Evolutionary conservation across 2,329 filamentous ascomycete species (phyloP).

Genomic region (Diaporthe vexans): DNA sequence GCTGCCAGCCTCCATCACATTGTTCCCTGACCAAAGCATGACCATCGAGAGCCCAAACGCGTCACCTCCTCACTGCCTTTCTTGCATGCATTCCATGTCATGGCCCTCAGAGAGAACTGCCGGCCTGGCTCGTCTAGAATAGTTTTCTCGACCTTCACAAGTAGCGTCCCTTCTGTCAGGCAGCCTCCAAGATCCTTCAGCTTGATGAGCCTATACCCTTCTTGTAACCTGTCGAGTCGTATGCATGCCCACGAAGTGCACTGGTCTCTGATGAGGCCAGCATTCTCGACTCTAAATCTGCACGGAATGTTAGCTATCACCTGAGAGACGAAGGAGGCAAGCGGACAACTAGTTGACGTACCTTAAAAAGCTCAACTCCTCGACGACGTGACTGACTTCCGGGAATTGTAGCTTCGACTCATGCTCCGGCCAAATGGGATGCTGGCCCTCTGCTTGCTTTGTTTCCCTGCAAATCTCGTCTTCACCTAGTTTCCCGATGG

Average conservation of each 20-base stretch:
- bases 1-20: not conserved
- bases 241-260: constrained; percentile 70
- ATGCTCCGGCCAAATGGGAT: constrained; percentile 72
- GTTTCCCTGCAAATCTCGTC: constrained; percentile 57
- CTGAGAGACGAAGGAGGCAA: not conserved
- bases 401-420: constrained; percentile 70
- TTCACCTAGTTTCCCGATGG: constrained; percentile 48
- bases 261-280: constrained; percentile 54
- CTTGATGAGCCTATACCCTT: constrained; percentile 67
- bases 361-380: constrained; percentile 81
- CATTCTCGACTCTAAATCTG: constrained; percentile 69
- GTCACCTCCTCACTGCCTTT: constrained; percentile 34
- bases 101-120: constrained; percentile 28
- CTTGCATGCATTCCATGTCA: constrained; percentile 38
- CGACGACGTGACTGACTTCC: constrained; percentile 70
- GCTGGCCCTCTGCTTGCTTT: constrained; percentile 65
- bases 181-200: constrained; percentile 62
- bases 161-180: constrained; percentile 60
- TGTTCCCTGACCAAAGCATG: constrained; percentile 15
- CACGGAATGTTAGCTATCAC: not conserved
- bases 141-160: constrained; percentile 66
- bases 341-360: constrained; percentile 50
- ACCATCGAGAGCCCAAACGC: constrained; percentile 32
- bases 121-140: constrained; percentile 44
- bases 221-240: constrained; percentile 68